Base-by-base conservation (phyloP, 257 asterid species). In the Lycium barbarum region DNA sequence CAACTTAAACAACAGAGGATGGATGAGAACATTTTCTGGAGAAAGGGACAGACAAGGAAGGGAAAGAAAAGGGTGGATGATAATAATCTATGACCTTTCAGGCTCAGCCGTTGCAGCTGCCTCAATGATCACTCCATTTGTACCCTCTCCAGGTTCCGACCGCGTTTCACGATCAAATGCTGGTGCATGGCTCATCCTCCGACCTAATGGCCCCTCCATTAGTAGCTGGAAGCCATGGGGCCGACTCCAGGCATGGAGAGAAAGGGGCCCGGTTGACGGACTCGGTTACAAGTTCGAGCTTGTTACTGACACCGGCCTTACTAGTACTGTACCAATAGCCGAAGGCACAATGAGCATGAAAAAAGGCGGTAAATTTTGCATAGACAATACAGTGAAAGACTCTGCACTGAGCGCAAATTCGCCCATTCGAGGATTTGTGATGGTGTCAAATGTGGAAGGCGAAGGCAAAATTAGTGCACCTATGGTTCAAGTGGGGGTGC, bases 151-250 rank as follows among this genome's bases (percentile, higher is more conserved):
- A 0, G 95, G 97, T 1, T 94, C 97, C 0, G 95, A 95, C 2
- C 95, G 98, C 0, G 99, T 95, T 15, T 94, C 98, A 1, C 91
- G 97, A 17, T 93, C 99, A 2, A 95, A 94, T 38, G 92, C 99
- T 0, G 98, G 99, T 11, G 98, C 98, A 0, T 95, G 99, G 99
- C 95, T 95, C 79, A 93, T 95, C 88, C 93, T 95, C 68, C 72
- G 94, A 53, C 98, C 99, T 8, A 93, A 91, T 8, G 97, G 97
- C 0, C 88, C 88, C 38, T 94, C 93, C 4, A 91, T 92, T 33
- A 91, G 95, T 38, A 93, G 96, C 85, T 94, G 99, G 99, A 95
- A 95, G 90, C 97, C 98, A 0, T 95, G 99, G 99, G 99, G 99
- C 4, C 95, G 98, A 0, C 95, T 95, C 3, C 97, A 93, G 91